Evolutionary conservation across 2,329 filamentous ascomycete species (phyloP), one percentile per base, ranked within the genome.

Genomic region (Teratosphaeriaceae sp.): DNA sequence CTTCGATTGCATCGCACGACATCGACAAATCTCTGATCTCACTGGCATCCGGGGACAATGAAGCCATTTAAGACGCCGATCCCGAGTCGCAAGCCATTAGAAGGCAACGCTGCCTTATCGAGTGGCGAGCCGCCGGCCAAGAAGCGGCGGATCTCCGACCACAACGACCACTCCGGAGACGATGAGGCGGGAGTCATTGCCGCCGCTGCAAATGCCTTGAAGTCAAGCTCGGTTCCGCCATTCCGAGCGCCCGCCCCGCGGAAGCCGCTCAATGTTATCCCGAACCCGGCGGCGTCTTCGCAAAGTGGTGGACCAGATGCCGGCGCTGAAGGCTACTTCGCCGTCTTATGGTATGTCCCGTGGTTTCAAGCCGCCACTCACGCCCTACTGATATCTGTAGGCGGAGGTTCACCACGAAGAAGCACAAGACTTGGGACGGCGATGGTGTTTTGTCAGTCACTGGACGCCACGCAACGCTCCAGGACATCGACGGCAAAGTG

Each of bases 381-480:
- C 3, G 2, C n/a, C n/a, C n/a, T 24, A 8, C 42, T 48, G 20
- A 45, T 36, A 11, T 16, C 3, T 5, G 9, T 24, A 79, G 78
- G 82, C 77, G 83, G 16, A 85, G 84, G 60, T 76, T 74, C 40
- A 84, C 80, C 0, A 75, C 68, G 5, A 86, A 85, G 61, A 87
- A 86, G 64, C 78, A 86, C 62, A 86, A 86, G 60, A 86, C 80
- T 4, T 87, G 83, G 82, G 82, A 86, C 55, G 82, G 82, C 2
- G 83, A 87, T 62, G 83, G 81, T 1, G 70, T 85, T 2, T 67
- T 86, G 7, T 68, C 71, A 3, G 68, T 82, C 3, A 63, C 67
- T 2, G 72, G 70, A 26, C 79, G 79, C 3, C 75, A 74, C 55
- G 80, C 75, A 3, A 71, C 69, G 41, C 67, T 86, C 13, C 75